phyloP scores from a whole-genome alignment of 352 stramenopile species.

The Phytophthora cactorum region DNA sequence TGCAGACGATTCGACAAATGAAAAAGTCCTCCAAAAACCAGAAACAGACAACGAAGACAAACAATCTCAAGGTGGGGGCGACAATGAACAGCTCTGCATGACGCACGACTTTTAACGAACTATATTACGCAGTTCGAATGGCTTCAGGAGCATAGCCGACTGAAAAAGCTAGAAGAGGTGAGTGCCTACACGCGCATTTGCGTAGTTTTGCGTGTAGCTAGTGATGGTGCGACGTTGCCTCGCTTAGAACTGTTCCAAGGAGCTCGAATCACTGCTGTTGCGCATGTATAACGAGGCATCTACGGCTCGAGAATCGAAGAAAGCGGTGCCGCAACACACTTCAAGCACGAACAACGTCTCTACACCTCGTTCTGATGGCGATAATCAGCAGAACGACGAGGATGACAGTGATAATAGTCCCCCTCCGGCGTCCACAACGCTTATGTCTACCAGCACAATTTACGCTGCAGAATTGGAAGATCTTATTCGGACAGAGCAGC shows the following conservation, averaged over 20 bases:
- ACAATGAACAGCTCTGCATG: background rate
- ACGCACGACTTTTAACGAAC: background rate
- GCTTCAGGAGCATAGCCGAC: constrained; percentile 66
- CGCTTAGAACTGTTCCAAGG: constrained; percentile 56
- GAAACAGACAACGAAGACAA: constrained; percentile 59
- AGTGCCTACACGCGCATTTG: background rate
- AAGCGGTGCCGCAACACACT: background rate
- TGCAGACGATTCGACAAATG: constrained; percentile 70
- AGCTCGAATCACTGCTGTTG: constrained; percentile 69
- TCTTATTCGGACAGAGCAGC: constrained; percentile 57
- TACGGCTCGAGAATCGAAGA: constrained; percentile 30
- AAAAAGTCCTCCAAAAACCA: constrained; percentile 69
- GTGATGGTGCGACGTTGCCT: background rate
- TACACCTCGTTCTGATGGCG: background rate
- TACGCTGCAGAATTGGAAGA: constrained; percentile 58
- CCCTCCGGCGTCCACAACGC: background rate
- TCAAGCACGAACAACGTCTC: constrained; percentile 8
- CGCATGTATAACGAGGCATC: constrained; percentile 72
- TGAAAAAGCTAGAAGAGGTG: constrained; percentile 75
- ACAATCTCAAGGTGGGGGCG: constrained; percentile 57
- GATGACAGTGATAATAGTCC: constrained; percentile 14
- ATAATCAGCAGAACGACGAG: constrained; percentile 10
- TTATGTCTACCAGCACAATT: constrained; percentile 8
- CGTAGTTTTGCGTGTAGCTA: background rate
- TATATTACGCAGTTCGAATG: constrained; percentile 57